Evolutionary conservation across 2,329 filamentous ascomycete genomes (phyloP), one percentile per base, ranked within the genome.

Genomic region (Corniculantispora saksenae): DNA sequence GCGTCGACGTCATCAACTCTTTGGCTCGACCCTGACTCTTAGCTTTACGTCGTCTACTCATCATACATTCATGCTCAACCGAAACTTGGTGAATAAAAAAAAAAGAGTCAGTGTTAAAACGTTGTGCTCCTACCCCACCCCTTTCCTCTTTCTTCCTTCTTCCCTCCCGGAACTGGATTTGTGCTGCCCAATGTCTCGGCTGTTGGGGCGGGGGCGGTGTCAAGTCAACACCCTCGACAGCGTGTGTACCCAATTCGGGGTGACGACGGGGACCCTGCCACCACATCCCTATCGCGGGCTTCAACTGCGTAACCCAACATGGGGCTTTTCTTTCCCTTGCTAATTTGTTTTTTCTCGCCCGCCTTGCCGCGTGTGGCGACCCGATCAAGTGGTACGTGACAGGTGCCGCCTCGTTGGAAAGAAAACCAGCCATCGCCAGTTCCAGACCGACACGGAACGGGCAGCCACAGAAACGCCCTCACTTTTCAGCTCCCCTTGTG

Each of bases 131-230:
- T 56, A 21, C 50, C 9, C 48, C 17, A 13, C 53, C 19, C 19
- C 32, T 5, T 56, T 8, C n/a, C 45, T 35, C 25, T n/a, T 19
- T n/a, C n/a, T n/a, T n/a, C n/a, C n/a, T n/a, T n/a, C n/a, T n/a
- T n/a, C n/a, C 29, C n/a, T 13, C 27, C 27, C n/a, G 15, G 13
- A 23, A 50, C 51, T 54, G 51, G 32, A 15, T 47, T 35, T 53
- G n/a, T 48, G n/a, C 9, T 53, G 47, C 58, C 58, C 48, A 61
- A 61, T 61, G 58, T 61, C 58, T 61, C 47, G 58, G 47, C 47
- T 61, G 58, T 53, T 61, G 58, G 48, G 58, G 23, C 35, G 17
- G n/a, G n/a, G n/a, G n/a, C n/a, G n/a, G n/a, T 59, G 56, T 19
- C 35, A 38, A 38, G 35, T 38, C 35, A 38, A n/a, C n/a, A n/a